These are phyloP conservation scores for Penicillium fimorum DNA, from an alignment of 495 filamentous ascomycete genomes.

Conservation along the genomic window DNA sequence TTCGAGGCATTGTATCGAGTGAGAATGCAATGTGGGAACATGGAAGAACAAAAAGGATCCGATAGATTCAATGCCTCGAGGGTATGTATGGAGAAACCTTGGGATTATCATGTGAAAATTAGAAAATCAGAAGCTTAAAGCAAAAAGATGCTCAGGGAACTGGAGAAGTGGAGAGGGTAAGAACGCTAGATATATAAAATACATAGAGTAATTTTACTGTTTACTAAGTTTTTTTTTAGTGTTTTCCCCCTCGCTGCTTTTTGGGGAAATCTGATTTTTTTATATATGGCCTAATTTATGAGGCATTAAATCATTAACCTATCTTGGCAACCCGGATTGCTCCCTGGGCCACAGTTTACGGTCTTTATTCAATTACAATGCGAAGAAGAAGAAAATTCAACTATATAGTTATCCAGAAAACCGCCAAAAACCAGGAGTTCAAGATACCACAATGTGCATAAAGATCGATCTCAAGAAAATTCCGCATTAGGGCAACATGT, in stretches of 20 bases:
- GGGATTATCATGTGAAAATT: neutral
- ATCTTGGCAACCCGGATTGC: neutral
- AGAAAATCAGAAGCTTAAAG: neutral
- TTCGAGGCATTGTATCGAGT: conserved; percentile 3
- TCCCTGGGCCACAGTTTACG: no score
- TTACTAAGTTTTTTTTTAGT: no score
- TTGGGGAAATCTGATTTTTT: no score
- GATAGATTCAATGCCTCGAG: neutral
- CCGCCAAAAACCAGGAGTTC: no score
- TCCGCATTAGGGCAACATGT: no score
- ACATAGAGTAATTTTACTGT: no score
- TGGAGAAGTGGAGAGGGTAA: neutral
- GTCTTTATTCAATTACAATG: no score
- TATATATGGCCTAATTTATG: neutral
- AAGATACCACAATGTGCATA: no score
- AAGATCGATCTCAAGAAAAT: no score
- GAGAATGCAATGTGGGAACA: neutral
- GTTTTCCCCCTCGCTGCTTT: no score
- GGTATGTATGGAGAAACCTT: neutral
- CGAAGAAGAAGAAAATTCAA: no score
- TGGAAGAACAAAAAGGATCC: neutral
- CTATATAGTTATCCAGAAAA: no score
- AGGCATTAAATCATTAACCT: neutral
- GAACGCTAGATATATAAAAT: neutral
- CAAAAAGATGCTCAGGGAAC: neutral